Evolutionary conservation across 768 basidiomycete species (phyloP).

Genomic region (Dacryopinax spathularia): DNA sequence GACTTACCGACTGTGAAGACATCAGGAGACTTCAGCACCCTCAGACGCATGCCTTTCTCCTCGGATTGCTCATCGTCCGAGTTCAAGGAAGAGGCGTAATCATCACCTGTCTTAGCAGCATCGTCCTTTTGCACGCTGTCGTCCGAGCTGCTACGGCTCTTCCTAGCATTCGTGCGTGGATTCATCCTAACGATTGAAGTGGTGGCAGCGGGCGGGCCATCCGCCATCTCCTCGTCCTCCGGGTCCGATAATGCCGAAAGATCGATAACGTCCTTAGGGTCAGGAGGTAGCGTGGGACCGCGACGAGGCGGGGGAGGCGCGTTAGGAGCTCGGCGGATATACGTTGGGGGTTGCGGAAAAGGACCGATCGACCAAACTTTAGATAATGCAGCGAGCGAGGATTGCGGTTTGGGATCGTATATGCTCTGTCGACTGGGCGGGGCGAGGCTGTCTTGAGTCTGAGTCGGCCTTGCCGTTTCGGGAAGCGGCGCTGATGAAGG

Average conservation of each 20-base stretch:
- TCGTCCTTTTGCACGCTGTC: background rate
- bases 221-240: background rate
- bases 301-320: background rate
- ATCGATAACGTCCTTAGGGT: background rate
- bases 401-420: background rate
- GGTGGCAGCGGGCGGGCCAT: background rate
- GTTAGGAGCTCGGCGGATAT: too few species aligned
- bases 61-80: background rate
- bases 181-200: background rate
- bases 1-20: background rate
- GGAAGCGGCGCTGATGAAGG: background rate
- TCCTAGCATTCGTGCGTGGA: background rate
- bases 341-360: background rate
- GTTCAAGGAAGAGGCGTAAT: background rate
- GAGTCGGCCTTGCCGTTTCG: background rate
- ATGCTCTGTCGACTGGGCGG: too few species aligned
- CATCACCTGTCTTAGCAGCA: background rate
- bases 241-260: background rate
- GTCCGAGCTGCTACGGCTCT: background rate
- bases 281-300: background rate
- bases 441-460: too few species aligned
- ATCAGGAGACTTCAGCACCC: background rate
- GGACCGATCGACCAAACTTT: background rate
- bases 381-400: background rate
- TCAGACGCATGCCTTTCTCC: background rate